Evolutionary conservation across 768 basidiomycete genomes (phyloP).

Genomic region (Amanita jacksonii): DNA sequence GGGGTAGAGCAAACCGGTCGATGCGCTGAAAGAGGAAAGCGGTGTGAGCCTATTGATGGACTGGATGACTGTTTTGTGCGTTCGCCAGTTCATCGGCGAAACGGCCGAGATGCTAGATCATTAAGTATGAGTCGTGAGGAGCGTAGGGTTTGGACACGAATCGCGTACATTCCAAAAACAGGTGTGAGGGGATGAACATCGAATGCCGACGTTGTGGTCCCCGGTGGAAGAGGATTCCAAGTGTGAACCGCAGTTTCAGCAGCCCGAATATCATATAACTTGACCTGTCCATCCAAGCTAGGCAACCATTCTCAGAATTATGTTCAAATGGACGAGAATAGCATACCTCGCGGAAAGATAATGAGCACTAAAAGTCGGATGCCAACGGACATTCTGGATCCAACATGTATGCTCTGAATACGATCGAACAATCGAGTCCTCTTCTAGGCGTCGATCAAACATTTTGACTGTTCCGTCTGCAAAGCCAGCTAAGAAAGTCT

Average conservation of each 20-base stretch:
- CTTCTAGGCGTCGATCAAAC: constrained; percentile 85
- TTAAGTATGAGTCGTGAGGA: constrained; percentile 7
- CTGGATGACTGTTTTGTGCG: constrained; percentile 54
- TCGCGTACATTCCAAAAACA: constrained; percentile 76
- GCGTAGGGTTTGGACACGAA: background rate
- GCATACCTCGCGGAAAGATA: constrained; percentile 81
- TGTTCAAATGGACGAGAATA: background rate
- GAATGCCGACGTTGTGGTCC: constrained; percentile 59
- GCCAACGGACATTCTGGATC: constrained; percentile 87
- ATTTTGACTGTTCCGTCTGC: constrained; percentile 86
- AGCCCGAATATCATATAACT: constrained; percentile 83
- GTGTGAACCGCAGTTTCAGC: constrained; percentile 46
- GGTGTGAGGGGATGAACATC: constrained; percentile 79
- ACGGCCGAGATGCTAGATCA: constrained; percentile 47
- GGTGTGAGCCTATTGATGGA: constrained; percentile 34
- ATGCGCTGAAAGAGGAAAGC: constrained; percentile 37
- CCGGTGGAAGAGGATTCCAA: constrained; percentile 58
- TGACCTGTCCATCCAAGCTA: constrained; percentile 85
- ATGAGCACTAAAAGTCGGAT: constrained; percentile 57
- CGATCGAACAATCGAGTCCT: constrained; percentile 72
- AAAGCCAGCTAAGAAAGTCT: constrained; percentile 83
- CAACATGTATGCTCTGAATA: constrained; percentile 75
- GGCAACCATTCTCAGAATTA: background rate
- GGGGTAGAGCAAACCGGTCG: constrained; percentile 45
- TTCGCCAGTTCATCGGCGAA: constrained; percentile 49